These are phyloP conservation scores for Linderniella brevidens DNA, from an alignment of 257 asterid genomes.

Conservation along the genomic window DNA sequence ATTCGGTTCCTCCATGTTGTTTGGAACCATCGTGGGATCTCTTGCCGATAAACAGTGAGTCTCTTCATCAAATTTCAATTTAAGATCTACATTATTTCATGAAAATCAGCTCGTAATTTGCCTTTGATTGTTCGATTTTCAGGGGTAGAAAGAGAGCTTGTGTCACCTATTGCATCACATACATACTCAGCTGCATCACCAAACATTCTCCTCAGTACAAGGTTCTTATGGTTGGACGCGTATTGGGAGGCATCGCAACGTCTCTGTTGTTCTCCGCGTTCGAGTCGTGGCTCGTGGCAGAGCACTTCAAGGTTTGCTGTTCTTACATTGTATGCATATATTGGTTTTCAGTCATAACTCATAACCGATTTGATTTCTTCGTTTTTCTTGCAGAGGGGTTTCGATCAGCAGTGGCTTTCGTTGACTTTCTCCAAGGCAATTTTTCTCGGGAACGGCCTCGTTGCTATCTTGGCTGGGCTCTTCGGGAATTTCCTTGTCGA, in stretches of 20 bases:
- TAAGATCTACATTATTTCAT: conserved; percentile 7
- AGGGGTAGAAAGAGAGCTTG: conserved; percentile 93
- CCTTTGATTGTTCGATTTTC: conserved; percentile 14
- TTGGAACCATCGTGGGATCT: conserved; percentile 53
- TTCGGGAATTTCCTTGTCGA: conserved; percentile 81
- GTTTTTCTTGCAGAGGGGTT: conserved; percentile 60
- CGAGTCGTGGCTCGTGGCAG: conserved; percentile 96
- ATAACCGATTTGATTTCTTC: neutral
- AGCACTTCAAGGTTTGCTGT: conserved; percentile 67
- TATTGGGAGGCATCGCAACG: conserved; percentile 92
- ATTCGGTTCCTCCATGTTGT: conserved; percentile 51
- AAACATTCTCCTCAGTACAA: conserved; percentile 92
- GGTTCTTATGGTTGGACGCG: conserved; percentile 75
- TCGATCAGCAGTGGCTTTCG: conserved; percentile 97
- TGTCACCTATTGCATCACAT: conserved; percentile 73
- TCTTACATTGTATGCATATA: neutral
- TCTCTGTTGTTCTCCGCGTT: conserved; percentile 85
- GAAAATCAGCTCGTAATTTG: conserved; percentile 7
- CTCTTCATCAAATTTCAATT: conserved; percentile 2
- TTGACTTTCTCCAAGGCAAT: conserved; percentile 89
- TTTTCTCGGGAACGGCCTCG: conserved; percentile 87
- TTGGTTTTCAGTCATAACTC: neutral
- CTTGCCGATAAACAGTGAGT: conserved; percentile 54
- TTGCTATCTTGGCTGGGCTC: conserved; percentile 73
- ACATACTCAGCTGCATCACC: conserved; percentile 78